Conservation (phyloP, 306 rosid species). For the Lathyrus aphaca region DNA sequence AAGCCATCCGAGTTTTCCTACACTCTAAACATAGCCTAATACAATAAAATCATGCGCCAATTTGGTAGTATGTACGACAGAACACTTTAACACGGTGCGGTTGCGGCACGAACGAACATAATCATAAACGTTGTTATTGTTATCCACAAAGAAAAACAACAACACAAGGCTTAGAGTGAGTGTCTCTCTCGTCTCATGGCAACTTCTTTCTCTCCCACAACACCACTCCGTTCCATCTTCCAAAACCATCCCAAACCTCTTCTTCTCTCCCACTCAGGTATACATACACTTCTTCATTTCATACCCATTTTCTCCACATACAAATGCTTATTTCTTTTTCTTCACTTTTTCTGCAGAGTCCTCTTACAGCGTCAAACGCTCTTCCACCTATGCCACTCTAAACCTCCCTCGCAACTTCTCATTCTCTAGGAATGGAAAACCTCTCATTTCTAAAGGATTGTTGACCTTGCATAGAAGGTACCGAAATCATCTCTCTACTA, state of each 20-base stretch:
- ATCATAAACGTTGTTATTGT: slow-evolving; percentile 11
- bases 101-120: not conserved
- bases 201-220: slow-evolving; percentile 58
- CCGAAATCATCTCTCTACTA: not conserved
- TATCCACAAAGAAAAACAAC: slow-evolving; percentile 47
- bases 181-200: slow-evolving; percentile 57
- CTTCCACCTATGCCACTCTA: slow-evolving; percentile 53
- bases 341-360: slow-evolving; percentile 44
- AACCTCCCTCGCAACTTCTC: slow-evolving; percentile 36
- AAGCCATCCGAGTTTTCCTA: too few species aligned
- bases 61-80: too few species aligned
- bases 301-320: slow-evolving; percentile 1
- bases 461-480: slow-evolving; percentile 50
- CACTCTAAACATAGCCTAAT: too few species aligned
- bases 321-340: not conserved
- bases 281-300: slow-evolving; percentile 7
- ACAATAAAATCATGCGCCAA: too few species aligned
- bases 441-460: slow-evolving; percentile 36
- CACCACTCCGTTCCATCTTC: slow-evolving; percentile 56
- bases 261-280: slow-evolving; percentile 32
- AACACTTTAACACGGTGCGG: not conserved
- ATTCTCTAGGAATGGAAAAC: slow-evolving; percentile 40
- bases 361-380: slow-evolving; percentile 49
- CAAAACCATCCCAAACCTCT: slow-evolving; percentile 48
- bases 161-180: slow-evolving; percentile 9